Evolutionary conservation across 495 filamentous ascomycete genomes (phyloP).

Genomic region (Aspergillus bertholletiae): DNA sequence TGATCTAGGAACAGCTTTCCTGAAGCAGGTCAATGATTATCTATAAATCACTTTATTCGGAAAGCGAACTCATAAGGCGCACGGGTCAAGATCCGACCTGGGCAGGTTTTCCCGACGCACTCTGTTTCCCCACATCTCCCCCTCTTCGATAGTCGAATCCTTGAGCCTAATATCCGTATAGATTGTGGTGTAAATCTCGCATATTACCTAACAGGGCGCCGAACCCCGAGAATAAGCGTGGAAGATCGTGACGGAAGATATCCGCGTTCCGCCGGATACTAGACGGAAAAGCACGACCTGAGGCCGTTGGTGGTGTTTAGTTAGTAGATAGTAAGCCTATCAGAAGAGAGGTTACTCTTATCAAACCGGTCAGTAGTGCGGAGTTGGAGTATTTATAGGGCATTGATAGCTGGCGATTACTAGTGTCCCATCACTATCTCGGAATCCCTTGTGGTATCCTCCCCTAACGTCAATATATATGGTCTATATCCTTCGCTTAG

Average conservation of each 20-base stretch:
- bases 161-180: too few species aligned
- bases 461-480: too few species aligned
- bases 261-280: slow-evolving; percentile 13
- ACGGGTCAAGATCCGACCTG: background rate
- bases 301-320: slow-evolving; percentile 2
- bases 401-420: too few species aligned
- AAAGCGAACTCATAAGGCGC: too few species aligned
- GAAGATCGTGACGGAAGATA: slow-evolving; percentile 3
- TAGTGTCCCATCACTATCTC: background rate
- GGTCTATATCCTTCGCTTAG: too few species aligned
- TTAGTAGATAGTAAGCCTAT: background rate
- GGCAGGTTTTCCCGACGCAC: background rate
- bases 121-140: background rate
- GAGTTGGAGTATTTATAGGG: background rate
- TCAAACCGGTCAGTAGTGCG: background rate
- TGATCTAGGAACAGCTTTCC: too few species aligned
- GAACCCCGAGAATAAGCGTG: background rate
- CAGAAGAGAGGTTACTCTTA: background rate
- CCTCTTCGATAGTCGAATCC: background rate
- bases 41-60: too few species aligned
- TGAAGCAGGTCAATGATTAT: too few species aligned
- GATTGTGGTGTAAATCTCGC: background rate
- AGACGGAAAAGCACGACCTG: slow-evolving; percentile 17
- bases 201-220: background rate
- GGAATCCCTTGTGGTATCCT: too few species aligned